Conservation (phyloP, 768 basidiomycete genomes). For the Psilocybe tampanensis region DNA sequence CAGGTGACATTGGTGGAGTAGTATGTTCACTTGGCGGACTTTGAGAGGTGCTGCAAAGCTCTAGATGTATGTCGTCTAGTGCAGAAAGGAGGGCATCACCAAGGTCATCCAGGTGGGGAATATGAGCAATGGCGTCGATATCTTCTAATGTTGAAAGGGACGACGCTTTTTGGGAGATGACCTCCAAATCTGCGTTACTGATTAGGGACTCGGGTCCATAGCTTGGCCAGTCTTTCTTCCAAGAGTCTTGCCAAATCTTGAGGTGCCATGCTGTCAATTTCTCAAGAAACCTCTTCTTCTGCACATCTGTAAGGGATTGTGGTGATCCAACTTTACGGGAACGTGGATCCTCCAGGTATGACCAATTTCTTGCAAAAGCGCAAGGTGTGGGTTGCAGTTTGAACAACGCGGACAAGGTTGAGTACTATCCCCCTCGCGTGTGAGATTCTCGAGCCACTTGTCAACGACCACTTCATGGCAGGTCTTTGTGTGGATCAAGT, state of each 20-base stretch:
- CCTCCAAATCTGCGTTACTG: slow-evolving; percentile 1
- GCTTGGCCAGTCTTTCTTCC: slow-evolving; percentile 11
- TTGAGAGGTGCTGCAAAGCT: background rate
- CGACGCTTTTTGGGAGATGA: background rate
- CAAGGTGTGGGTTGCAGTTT: too few relatives aligned
- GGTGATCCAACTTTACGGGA: too few relatives aligned
- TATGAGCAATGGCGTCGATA: slow-evolving; percentile 4
- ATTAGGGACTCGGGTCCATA: slow-evolving; percentile 14
- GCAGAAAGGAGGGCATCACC: background rate
- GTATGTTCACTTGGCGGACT: too few relatives aligned
- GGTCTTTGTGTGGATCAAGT: slow-evolving; percentile 2
- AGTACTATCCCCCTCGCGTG: background rate
- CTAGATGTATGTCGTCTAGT: background rate
- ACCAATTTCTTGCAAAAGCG: too few relatives aligned
- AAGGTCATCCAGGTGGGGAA: slow-evolving; percentile 9
- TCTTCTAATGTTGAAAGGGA: background rate
- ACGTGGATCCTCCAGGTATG: too few relatives aligned
- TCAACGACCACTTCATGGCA: slow-evolving; percentile 12
- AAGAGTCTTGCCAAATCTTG: slow-evolving; percentile 3
- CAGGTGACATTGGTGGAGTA: too few relatives aligned
- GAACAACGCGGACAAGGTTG: slow-evolving; percentile 14
- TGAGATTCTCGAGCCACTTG: slow-evolving; percentile 17
- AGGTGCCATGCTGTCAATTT: slow-evolving; percentile 7
- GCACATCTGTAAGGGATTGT: too few relatives aligned
- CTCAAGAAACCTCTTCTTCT: too few relatives aligned